Evolutionary conservation across 2,329 filamentous ascomycete genomes (phyloP).

Genomic region (Fusarium compactum): DNA sequence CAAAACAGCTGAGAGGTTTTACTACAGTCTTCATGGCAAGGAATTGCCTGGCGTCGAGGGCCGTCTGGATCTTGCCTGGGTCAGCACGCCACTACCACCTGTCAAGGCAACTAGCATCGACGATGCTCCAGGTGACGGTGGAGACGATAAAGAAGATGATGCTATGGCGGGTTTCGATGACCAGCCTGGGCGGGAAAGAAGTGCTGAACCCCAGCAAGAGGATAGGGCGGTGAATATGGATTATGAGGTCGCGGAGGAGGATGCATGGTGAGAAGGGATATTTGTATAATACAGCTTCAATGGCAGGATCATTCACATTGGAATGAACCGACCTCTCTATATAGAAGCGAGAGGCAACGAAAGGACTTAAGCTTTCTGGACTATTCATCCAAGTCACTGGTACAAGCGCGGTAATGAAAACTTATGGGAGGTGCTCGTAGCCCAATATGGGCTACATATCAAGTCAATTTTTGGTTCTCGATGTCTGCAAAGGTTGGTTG

Average conservation of each 20-base stretch:
- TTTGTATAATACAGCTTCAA: background rate
- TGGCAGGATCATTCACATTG: background rate
- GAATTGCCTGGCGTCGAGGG: slow-evolving; percentile 72
- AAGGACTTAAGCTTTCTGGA: background rate
- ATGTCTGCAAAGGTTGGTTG: slow-evolving; percentile 5
- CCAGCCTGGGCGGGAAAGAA: slow-evolving; percentile 19
- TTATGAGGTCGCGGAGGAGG: slow-evolving; percentile 66
- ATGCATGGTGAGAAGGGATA: slow-evolving; percentile 56
- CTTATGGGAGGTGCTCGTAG: slow-evolving; percentile 19
- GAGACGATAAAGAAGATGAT: slow-evolving; percentile 47
- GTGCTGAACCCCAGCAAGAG: slow-evolving; percentile 42
- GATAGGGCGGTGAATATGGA: slow-evolving; percentile 60
- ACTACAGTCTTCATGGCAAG: slow-evolving; percentile 67
- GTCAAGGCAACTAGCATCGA: slow-evolving; percentile 33
- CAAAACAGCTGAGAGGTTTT: slow-evolving; percentile 77
- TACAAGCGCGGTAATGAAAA: background rate
- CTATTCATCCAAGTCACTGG: slow-evolving; percentile 8
- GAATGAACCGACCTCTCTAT: background rate
- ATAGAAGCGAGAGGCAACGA: background rate
- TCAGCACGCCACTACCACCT: slow-evolving; percentile 49
- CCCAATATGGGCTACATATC: slow-evolving; percentile 35
- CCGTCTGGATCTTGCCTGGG: slow-evolving; percentile 75
- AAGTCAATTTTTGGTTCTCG: slow-evolving; percentile 28
- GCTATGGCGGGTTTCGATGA: slow-evolving; percentile 46
- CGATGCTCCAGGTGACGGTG: slow-evolving; percentile 8